Evolutionary conservation across 2,329 filamentous ascomycete species (phyloP).

Genomic region (Pseudogymnoascus sp.): DNA sequence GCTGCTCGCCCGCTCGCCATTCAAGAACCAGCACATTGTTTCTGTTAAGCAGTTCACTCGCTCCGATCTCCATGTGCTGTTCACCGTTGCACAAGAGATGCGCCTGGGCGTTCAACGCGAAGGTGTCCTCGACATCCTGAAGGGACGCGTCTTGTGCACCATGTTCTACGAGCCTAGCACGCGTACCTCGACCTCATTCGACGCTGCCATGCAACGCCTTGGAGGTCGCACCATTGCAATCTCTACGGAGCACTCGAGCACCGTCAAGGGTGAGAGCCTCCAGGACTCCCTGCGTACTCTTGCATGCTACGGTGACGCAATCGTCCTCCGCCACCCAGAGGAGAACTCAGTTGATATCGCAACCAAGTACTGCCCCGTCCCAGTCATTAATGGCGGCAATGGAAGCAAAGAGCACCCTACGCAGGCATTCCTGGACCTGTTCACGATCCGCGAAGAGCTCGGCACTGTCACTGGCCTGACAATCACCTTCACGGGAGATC

Average conservation of each 20-base stretch:
- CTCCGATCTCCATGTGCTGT: slow-evolving; percentile 82
- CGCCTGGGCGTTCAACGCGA: slow-evolving; percentile 87
- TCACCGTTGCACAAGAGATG: slow-evolving; percentile 97
- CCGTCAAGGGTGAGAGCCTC: slow-evolving; percentile 87
- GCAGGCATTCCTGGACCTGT: slow-evolving; percentile 93
- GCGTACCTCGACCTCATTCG: slow-evolving; percentile 89
- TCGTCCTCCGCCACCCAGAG: slow-evolving; percentile 90
- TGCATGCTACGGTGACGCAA: slow-evolving; percentile 86
- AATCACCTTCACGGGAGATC: slow-evolving; percentile 91
- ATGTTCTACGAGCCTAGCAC: slow-evolving; percentile 99
- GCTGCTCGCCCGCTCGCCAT: slow-evolving; percentile 70
- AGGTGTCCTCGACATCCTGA: slow-evolving; percentile 79
- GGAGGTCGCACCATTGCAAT: slow-evolving; percentile 80
- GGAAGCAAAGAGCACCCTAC: slow-evolving; percentile 94
- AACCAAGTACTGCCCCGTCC: slow-evolving; percentile 79
- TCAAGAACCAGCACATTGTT: slow-evolving; percentile 83
- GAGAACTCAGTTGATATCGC: slow-evolving; percentile 74
- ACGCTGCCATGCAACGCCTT: slow-evolving; percentile 96
- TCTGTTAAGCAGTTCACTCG: slow-evolving; percentile 88
- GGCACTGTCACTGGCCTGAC: slow-evolving; percentile 92
- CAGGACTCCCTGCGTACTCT: slow-evolving; percentile 91
- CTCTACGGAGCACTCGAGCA: slow-evolving; percentile 75
- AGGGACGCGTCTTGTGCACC: slow-evolving; percentile 77
- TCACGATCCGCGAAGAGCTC: slow-evolving; percentile 95
- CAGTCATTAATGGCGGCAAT: slow-evolving; percentile 95